A percentile compares a stretch with the other conserved stretches of the same genome.
Evolutionary conservation across 169 alveolate species (phyloP).

Genomic region (Babesia ovata): DNA sequence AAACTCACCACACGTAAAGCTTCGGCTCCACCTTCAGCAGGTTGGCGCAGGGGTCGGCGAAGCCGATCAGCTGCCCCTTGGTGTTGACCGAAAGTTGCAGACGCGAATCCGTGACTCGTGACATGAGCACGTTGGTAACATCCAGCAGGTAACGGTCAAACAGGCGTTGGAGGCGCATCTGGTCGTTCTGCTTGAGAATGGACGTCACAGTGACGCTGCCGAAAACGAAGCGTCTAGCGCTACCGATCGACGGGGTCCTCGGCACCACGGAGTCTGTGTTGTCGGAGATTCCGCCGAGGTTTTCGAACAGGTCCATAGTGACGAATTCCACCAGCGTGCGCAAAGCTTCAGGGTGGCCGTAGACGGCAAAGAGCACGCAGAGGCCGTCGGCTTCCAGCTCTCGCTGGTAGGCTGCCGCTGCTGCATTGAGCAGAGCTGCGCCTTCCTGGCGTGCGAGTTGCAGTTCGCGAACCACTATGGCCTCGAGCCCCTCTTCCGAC

Average conservation of each 20-base stretch:
- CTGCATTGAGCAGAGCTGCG: conserved; percentile 8
- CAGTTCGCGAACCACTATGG: conserved; percentile 16
- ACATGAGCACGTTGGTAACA: conserved; percentile 66
- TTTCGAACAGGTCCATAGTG: conserved; percentile 22
- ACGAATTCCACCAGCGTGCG: conserved; percentile 17
- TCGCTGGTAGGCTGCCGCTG: conserved; percentile 5
- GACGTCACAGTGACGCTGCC: conserved; percentile 28
- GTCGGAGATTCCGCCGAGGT: not conserved
- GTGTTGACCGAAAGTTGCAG: conserved; percentile 33
- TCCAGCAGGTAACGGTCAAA: conserved; percentile 34
- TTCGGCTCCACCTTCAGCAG: conserved; percentile 22
- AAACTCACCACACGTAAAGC: conserved; percentile 46
- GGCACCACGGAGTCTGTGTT: conserved; percentile 6
- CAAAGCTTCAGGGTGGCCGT: conserved; percentile 64
- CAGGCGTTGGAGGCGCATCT: conserved; percentile 3
- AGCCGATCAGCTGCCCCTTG: conserved; percentile 62
- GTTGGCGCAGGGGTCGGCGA: conserved; percentile 63
- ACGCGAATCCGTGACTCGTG: conserved; percentile 54
- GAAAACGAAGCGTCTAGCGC: not conserved
- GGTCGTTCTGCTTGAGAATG: conserved; percentile 32
- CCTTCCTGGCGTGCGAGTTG: conserved; percentile 39
- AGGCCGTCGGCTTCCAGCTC: conserved; percentile 57
- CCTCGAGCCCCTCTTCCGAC: conserved; percentile 38
- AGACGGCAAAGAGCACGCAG: conserved; percentile 51
- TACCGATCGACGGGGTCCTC: not conserved